Conservation (phyloP, 208 protist genomes). For the Acanthamoeba culbertsoni region DNA sequence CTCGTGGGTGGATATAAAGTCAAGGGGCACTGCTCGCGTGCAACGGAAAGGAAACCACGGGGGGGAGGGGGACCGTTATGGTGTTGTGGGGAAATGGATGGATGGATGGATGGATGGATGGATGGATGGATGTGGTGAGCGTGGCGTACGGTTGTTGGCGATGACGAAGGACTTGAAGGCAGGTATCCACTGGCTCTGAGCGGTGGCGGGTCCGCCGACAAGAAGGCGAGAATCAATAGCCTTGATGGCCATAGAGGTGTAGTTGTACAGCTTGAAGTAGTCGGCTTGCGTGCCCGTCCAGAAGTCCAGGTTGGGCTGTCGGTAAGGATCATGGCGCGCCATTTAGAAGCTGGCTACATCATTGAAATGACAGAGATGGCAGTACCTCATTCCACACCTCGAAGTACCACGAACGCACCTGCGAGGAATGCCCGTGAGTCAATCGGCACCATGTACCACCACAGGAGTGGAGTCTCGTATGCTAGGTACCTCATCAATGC, state of each 20-base stretch:
- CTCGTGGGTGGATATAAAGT: constrained; percentile 71
- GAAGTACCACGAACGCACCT: constrained; percentile 59
- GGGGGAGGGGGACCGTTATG: neutral
- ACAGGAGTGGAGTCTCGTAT: neutral
- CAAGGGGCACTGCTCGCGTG: constrained; percentile 22
- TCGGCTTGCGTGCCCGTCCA: constrained; percentile 38
- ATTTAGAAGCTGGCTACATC: too few species aligned
- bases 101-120: neutral
- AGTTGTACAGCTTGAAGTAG: constrained; percentile 59
- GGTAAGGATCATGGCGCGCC: too few species aligned
- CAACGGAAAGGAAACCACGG: neutral
- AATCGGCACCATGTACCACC: neutral
- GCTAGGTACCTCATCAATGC: neutral
- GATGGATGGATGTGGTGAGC: neutral
- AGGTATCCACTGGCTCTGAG: constrained; percentile 60
- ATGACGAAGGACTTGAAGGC: constrained; percentile 38
- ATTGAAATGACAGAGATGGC: neutral
- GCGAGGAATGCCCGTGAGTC: neutral
- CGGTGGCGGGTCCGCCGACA: constrained; percentile 65
- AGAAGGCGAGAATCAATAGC: neutral
- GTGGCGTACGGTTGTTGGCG: neutral
- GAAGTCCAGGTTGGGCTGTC: constrained; percentile 15
- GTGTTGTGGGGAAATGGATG: neutral
- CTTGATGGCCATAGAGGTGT: constrained; percentile 61
- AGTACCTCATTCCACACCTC: constrained; percentile 62